Evolutionary conservation across 2,329 filamentous ascomycete species (phyloP).

Genomic region (Nemania serpens): DNA sequence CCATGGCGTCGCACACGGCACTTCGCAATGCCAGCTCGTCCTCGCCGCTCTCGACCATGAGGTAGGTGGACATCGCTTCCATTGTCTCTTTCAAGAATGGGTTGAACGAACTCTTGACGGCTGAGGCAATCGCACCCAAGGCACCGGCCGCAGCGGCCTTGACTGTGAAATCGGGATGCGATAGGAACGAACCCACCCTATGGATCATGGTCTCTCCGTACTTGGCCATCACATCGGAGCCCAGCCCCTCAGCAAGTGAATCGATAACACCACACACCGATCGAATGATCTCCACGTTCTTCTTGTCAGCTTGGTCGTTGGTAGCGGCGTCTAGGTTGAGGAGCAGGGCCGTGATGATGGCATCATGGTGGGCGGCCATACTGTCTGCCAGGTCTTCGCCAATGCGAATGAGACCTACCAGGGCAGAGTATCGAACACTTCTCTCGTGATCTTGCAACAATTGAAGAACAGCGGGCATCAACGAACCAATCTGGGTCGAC

Average conservation of each 20-base stretch:
- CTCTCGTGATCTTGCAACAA: conserved; percentile 84
- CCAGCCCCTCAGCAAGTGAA: conserved; percentile 84
- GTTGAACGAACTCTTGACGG: conserved; percentile 79
- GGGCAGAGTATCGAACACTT: conserved; percentile 82
- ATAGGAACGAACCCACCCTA: conserved; percentile 81
- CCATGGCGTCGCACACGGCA: conserved; percentile 89
- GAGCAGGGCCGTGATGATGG: conserved; percentile 81
- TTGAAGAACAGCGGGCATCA: conserved; percentile 83
- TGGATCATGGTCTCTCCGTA: conserved; percentile 85
- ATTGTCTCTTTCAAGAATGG: conserved; percentile 94
- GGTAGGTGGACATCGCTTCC: conserved; percentile 82
- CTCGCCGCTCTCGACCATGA: conserved; percentile 83
- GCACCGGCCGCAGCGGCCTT: conserved; percentile 89
- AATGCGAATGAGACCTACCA: conserved; percentile 85
- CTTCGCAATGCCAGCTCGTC: conserved; percentile 89
- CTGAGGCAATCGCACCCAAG: conserved; percentile 86
- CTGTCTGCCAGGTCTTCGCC: conserved; percentile 94
- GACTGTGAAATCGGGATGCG: conserved; percentile 84
- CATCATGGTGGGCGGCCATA: conserved; percentile 81
- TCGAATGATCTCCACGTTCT: conserved; percentile 84
- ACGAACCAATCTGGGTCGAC: conserved; percentile 83
- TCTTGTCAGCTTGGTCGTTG: conserved; percentile 69
- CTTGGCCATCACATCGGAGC: conserved; percentile 76
- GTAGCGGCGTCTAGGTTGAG: conserved; percentile 87
- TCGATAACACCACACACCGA: conserved; percentile 90